phyloP scores from a whole-genome alignment of 2,329 filamentous ascomycete genomes.

The Cladosporium colombiae region DNA sequence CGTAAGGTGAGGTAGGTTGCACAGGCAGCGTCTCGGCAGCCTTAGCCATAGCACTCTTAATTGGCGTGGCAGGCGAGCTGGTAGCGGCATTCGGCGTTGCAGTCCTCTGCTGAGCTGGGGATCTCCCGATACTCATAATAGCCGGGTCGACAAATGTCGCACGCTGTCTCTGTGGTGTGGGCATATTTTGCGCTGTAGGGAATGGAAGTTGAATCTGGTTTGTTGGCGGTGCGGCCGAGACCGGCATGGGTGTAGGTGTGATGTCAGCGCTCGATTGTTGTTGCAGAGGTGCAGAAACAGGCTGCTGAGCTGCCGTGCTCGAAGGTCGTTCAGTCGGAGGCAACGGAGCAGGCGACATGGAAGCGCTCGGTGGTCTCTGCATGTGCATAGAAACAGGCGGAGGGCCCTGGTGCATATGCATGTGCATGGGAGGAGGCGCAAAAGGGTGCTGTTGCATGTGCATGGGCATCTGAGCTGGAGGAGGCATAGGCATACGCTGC shows the following conservation, averaged over 20 bases:
- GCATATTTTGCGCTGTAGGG: conserved; percentile 8
- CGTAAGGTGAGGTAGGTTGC: conserved; percentile 40
- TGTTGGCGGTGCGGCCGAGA: neutral
- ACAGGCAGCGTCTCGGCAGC: conserved; percentile 39
- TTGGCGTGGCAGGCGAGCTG: conserved; percentile 44
- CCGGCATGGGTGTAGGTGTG: neutral
- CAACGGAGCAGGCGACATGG: conserved; percentile 8
- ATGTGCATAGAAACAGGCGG: conserved; percentile 22
- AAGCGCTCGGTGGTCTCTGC: conserved; percentile 21
- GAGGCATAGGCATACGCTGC: conserved; percentile 20
- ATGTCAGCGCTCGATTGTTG: neutral
- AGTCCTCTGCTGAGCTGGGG: conserved; percentile 30
- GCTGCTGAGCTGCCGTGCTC: conserved; percentile 11
- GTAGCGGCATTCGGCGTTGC: conserved; percentile 24
- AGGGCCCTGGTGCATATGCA: conserved; percentile 24
- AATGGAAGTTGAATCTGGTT: conserved; percentile 19
- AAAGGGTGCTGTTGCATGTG: conserved; percentile 14
- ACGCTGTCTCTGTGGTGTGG: conserved; percentile 39
- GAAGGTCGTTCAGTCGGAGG: neutral
- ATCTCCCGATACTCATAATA: conserved; percentile 67
- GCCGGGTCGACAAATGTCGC: conserved; percentile 73
- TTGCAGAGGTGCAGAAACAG: conserved; percentile 9
- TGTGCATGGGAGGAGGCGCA: conserved; percentile 5
- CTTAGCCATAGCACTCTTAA: conserved; percentile 39
- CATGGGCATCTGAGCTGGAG: conserved; percentile 10